phyloP scores from a whole-genome alignment of 2,329 filamentous ascomycete species.

The Hypomyces perniciosus region DNA sequence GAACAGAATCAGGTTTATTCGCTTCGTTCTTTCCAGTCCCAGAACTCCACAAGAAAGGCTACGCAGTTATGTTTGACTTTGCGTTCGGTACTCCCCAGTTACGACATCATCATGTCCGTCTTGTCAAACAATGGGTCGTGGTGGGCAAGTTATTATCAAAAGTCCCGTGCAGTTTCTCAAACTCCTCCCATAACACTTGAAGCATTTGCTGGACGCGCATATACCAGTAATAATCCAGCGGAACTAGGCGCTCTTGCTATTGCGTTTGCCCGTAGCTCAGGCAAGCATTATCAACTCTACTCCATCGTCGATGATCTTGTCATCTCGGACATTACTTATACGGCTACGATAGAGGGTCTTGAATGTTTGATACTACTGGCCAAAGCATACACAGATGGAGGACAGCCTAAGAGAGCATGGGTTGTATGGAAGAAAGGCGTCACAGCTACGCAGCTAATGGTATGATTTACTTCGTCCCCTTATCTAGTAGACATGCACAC shows the following conservation, averaged over 20 bases:
- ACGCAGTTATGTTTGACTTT: constrained; percentile 11
- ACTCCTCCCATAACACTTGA: constrained; percentile 24
- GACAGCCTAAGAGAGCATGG: constrained; percentile 38
- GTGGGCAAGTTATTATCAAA: constrained; percentile 37
- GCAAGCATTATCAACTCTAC: constrained; percentile 24
- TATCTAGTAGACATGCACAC: not conserved
- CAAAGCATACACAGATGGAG: constrained; percentile 38
- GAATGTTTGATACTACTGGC: constrained; percentile 37
- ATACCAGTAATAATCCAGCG: constrained; percentile 31
- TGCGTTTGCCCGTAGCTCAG: constrained; percentile 30
- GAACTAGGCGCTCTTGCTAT: constrained; percentile 32
- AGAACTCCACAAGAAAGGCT: not conserved
- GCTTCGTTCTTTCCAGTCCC: not conserved
- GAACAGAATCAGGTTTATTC: not conserved
- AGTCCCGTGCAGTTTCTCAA: constrained; percentile 31
- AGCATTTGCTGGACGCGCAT: constrained; percentile 31
- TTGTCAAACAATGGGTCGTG: constrained; percentile 27
- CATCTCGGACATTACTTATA: constrained; percentile 34
- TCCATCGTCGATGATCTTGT: constrained; percentile 34
- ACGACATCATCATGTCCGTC: constrained; percentile 14
- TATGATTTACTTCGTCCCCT: constrained; percentile 15
- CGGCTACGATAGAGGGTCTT: constrained; percentile 35
- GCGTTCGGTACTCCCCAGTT: constrained; percentile 16
- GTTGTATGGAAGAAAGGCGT: constrained; percentile 34
- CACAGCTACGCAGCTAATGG: constrained; percentile 37